A percentile compares a stretch with the other conserved stretches of the same genome.
Evolutionary conservation across 73 alveolate species (phyloP).

Genomic region (Symbiodinium pilosum): DNA sequence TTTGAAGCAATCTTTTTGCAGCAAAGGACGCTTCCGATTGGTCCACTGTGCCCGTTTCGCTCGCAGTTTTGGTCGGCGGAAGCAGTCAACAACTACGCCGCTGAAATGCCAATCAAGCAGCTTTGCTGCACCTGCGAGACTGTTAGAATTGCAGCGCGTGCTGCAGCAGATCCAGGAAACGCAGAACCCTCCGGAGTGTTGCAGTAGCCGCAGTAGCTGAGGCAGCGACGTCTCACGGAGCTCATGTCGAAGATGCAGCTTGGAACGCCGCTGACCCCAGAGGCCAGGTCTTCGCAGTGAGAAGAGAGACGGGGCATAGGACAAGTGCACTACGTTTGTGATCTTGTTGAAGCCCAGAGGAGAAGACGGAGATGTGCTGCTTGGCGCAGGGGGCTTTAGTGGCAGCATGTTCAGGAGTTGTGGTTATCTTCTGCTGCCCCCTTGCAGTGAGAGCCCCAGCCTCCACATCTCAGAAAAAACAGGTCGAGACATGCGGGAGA

Average conservation of each 20-base stretch:
- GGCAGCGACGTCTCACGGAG: background rate
- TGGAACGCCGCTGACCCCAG: background rate
- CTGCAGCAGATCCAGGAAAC: too few relatives aligned
- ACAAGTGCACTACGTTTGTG: too few relatives aligned
- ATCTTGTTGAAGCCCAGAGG: constrained; percentile 20
- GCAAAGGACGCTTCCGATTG: constrained; percentile 58
- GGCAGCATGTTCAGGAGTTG: background rate
- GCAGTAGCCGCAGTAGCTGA: too few relatives aligned
- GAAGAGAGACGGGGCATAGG: too few relatives aligned
- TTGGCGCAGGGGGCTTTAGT: background rate
- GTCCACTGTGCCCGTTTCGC: constrained; percentile 85
- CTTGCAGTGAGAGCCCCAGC: background rate
- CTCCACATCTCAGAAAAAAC: background rate
- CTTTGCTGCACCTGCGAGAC: background rate
- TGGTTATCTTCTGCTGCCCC: background rate
- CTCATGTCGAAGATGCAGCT: constrained; percentile 23
- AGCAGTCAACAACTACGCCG: constrained; percentile 34
- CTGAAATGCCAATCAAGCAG: constrained; percentile 32
- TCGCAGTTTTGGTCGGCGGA: constrained; percentile 43
- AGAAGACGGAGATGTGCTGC: constrained; percentile 33
- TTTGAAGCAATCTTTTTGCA: too few relatives aligned
- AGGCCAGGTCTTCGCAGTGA: background rate
- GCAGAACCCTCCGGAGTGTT: too few relatives aligned
- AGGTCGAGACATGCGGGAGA: constrained; percentile 4
- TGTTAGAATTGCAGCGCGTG: too few relatives aligned